Percentiles rank a stretch among this genome's conserved stretches.
Conservation (phyloP, 139 green algal species). For the Ostreobium quekettii region DNA sequence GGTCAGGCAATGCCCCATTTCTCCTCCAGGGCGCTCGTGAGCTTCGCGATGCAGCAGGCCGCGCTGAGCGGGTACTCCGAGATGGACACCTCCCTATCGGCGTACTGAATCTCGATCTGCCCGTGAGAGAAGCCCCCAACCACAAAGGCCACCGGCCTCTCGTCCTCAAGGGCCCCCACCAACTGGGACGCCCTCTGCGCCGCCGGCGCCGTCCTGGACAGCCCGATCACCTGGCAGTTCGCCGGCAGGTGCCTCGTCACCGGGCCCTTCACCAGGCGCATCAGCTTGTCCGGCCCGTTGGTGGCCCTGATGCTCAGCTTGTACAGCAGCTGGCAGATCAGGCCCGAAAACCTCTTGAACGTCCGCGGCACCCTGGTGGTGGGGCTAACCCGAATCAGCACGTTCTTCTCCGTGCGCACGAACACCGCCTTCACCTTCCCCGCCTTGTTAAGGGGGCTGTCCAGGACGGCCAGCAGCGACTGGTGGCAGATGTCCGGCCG, state of each 20-base stretch:
- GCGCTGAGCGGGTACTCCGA: conserved; percentile 83
- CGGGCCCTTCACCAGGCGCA: conserved; percentile 83
- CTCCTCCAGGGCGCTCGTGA: conserved; percentile 83
- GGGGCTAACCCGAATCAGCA: conserved; percentile 88
- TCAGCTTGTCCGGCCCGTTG: conserved; percentile 91
- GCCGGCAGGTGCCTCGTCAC: conserved; percentile 76
- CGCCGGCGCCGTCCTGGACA: conserved; percentile 61
- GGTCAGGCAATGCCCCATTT: conserved; percentile 73
- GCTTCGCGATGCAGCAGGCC: conserved; percentile 72
- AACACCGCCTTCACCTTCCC: conserved; percentile 83
- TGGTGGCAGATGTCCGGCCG: conserved; percentile 94
- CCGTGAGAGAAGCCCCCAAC: conserved; percentile 90
- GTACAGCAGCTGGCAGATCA: conserved; percentile 96
- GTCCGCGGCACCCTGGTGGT: conserved; percentile 87
- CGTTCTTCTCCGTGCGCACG: conserved; percentile 83
- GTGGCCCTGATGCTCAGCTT: conserved; percentile 92
- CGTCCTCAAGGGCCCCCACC: conserved; percentile 33
- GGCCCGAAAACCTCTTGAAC: conserved; percentile 87
- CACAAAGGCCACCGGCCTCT: conserved; percentile 68
- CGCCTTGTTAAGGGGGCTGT: conserved; percentile 91
- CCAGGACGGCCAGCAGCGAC: conserved; percentile 84
- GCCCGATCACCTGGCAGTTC: conserved; percentile 59
- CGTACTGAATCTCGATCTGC: conserved; percentile 74
- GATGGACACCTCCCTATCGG: conserved; percentile 79
- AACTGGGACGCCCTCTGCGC: conserved; percentile 45